These are phyloP conservation scores for Acanthamoeba sp. DNA, from an alignment of 208 protist species.

Conservation along the genomic window DNA sequence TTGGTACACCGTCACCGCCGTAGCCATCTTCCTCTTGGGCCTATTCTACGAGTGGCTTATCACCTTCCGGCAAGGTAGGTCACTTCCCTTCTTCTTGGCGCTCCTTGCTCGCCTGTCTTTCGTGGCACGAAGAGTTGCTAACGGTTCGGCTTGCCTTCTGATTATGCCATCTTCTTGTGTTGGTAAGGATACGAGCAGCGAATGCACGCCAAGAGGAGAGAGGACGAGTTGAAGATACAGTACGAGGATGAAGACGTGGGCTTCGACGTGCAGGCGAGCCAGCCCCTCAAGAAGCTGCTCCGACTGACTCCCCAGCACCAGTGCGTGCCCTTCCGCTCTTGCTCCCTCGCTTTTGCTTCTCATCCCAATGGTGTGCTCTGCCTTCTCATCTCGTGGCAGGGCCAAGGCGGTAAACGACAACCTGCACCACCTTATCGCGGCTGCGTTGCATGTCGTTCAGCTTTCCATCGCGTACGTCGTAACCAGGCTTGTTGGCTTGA, in stretches of 20 bases:
- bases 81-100: neutral
- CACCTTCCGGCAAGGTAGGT: constrained; percentile 39
- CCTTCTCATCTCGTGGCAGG: too few relatives aligned
- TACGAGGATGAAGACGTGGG: neutral
- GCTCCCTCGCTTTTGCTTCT: too few relatives aligned
- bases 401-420: constrained; percentile 26
- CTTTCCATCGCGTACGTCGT: constrained; percentile 30
- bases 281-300: neutral
- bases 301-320: neutral
- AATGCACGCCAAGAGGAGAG: neutral
- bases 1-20: constrained; percentile 45
- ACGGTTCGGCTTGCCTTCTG: neutral
- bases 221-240: neutral
- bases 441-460: constrained; percentile 23
- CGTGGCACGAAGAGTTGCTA: too few relatives aligned
- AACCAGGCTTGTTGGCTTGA: neutral
- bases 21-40: constrained; percentile 39
- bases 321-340: neutral
- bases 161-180: too few relatives aligned
- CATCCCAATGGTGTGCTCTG: too few relatives aligned
- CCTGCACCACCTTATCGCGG: neutral
- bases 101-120: too few relatives aligned
- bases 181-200: neutral
- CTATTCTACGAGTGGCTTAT: constrained; percentile 63
- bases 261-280: neutral